Evolutionary conservation across 495 filamentous ascomycete species (phyloP).

Genomic region (Recurvomyces mirabilis): DNA sequence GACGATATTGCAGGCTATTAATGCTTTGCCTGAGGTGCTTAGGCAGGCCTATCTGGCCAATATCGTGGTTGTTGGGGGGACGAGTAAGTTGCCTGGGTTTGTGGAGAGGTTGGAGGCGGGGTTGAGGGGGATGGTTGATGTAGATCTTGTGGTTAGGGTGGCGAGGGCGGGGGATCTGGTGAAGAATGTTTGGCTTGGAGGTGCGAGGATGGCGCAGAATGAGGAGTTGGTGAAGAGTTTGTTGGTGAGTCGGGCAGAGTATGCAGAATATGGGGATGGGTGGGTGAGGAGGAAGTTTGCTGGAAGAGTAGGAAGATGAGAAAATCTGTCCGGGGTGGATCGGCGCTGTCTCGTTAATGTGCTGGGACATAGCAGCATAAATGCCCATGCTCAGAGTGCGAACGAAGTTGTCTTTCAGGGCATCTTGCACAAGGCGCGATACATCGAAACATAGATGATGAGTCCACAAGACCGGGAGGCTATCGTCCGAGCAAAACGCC

Average conservation of each 20-base stretch:
- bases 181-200: constrained; percentile 74
- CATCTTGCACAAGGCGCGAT: too few species aligned
- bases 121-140: constrained; percentile 9
- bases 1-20: constrained; percentile 67
- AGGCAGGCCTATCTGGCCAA: constrained; percentile 32
- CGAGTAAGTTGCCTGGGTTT: constrained; percentile 67
- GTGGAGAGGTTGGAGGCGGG: constrained; percentile 51
- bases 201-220: constrained; percentile 60
- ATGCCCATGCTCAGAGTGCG: too few species aligned
- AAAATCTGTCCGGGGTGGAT: too few species aligned
- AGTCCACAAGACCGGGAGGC: too few species aligned
- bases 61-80: constrained; percentile 81
- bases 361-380: too few species aligned
- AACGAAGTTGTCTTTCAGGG: too few species aligned
- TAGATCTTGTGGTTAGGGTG: constrained; percentile 14
- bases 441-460: too few species aligned
- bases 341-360: too few species aligned
- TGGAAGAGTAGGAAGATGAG: constrained; percentile 17
- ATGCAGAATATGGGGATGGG: constrained; percentile 70
- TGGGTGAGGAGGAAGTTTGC: constrained; percentile 71
- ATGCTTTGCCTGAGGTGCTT: constrained; percentile 60
- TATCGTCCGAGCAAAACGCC: too few species aligned
- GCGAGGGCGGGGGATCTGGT: constrained; percentile 37
- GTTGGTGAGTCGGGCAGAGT: constrained; percentile 74
- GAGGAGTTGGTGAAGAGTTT: constrained; percentile 47